Base-by-base conservation (phyloP, 2,329 filamentous ascomycete genomes). In the Nigrospora sphaerica region DNA sequence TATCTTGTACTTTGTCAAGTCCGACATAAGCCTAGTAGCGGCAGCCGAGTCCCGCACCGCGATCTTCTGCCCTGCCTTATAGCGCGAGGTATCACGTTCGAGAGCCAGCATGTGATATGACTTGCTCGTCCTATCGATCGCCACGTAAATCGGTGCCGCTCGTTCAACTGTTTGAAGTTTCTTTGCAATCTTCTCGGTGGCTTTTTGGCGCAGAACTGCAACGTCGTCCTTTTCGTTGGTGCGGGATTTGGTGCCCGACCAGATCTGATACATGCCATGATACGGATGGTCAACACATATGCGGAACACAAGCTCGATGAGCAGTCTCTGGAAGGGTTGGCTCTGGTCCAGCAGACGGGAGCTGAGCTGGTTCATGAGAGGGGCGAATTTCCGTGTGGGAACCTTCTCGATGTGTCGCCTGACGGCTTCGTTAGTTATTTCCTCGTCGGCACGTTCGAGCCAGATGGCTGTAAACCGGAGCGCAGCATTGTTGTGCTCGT, bases 211-310 rank as follows among this genome's bases (percentile, higher is more conserved):
- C 5, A 86, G 85, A 17, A 83, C 70, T 1, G 88, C 86, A 4
- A 85, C 78, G 36, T 86, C 80, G 54, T 96, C 92, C 54, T 86
- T 83, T 44, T 74, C 74, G 55, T 84, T 82, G 43, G 77, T 78
- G 49, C 82, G 84, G 44, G 78, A 81, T 56, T 83, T 86, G 39
- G 80, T 83, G 18, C 86, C 84, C 3, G 91, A 88, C 73, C 92
- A 96, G 37, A 98, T 88, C 56, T 97, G 91, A 62, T 98, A 95
- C 83, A 97, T 92, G 42, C 90, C 90, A 61, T 98, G 95, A 63
- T 91, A 95, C 0, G 93, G 95, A 66, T 99, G 93, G 47, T 98
- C 90, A 12, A 79, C 74, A 60, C 92, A 97, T 46, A 98, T 95
- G 10, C 83, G 83, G 58, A 83, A 81, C 4, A 97, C 83, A 16